Evolutionary conservation across 2,329 filamentous ascomycete species (phyloP).

Genomic region (Metarhizium sp.): DNA sequence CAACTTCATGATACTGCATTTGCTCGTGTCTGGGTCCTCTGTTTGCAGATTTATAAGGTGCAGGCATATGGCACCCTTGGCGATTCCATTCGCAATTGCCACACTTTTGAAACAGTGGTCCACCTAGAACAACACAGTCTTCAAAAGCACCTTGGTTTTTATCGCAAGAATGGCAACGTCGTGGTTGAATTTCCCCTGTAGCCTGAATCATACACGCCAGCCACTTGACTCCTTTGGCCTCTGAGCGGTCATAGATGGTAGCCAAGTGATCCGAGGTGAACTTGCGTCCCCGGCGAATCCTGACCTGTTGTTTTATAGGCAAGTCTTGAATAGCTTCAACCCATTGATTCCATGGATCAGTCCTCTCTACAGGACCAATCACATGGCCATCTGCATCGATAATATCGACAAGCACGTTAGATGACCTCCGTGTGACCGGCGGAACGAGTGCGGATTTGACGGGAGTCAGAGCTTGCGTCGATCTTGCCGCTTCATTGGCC

Average conservation of each 20-base stretch:
- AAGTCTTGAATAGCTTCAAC: constrained; percentile 26
- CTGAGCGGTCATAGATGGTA: constrained; percentile 31
- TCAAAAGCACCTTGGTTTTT: constrained; percentile 34
- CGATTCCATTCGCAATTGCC: constrained; percentile 44
- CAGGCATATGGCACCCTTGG: constrained; percentile 22
- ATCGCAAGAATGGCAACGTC: constrained; percentile 31
- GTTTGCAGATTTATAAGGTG: constrained; percentile 1
- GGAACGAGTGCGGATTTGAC: neutral
- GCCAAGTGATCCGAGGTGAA: constrained; percentile 29
- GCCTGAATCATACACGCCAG: constrained; percentile 41
- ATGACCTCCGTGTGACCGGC: neutral
- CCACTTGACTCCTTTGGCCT: constrained; percentile 35
- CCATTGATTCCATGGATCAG: constrained; percentile 30
- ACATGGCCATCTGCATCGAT: constrained; percentile 26
- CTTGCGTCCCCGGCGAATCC: constrained; percentile 31
- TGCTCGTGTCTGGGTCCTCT: neutral
- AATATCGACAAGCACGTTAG: constrained; percentile 23
- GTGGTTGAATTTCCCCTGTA: constrained; percentile 30
- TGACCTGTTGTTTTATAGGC: constrained; percentile 29
- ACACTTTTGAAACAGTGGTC: constrained; percentile 33
- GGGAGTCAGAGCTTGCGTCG: constrained; percentile 1
- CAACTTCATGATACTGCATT: neutral
- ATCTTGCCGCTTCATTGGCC: constrained; percentile 1
- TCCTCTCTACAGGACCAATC: constrained; percentile 27
- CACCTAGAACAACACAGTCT: constrained; percentile 33